A percentile compares a stretch with the other conserved stretches of the same genome.
Evolutionary conservation across 495 filamentous ascomycete species (phyloP).

Genomic region (Viridothelium virens): DNA sequence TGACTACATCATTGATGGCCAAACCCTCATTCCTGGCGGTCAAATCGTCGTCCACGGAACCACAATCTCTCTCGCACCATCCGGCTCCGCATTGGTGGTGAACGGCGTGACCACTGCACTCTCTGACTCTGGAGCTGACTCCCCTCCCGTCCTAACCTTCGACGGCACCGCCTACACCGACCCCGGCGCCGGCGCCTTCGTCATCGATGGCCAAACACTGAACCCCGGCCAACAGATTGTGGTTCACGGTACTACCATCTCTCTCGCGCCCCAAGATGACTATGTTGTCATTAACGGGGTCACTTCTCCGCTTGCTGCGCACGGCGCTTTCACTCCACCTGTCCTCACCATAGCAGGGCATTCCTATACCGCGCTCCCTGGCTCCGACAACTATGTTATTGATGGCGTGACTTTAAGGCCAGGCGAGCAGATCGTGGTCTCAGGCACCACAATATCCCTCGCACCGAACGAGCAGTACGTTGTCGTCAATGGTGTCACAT

Average conservation of each 20-base stretch:
- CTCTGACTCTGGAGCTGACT: not conserved
- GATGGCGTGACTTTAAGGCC: conserved; percentile 8
- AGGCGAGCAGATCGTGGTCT: conserved; percentile 9
- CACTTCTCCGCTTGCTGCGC: not conserved
- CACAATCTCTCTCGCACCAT: conserved; percentile 15
- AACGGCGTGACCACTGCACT: conserved; percentile 14
- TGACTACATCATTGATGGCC: conserved; percentile 30
- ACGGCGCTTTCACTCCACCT: conserved; percentile 16
- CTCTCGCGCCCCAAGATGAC: conserved; percentile 12
- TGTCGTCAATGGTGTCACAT: conserved; percentile 12
- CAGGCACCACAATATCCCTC: conserved; percentile 15
- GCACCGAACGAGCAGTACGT: conserved; percentile 2
- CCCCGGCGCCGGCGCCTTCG: not conserved
- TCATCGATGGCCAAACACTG: conserved; percentile 12
- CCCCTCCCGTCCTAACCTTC: conserved; percentile 7
- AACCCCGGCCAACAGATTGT: conserved; percentile 6
- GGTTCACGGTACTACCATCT: conserved; percentile 13
- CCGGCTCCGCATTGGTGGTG: conserved; percentile 5
- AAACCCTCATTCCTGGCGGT: conserved; percentile 30
- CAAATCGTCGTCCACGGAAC: conserved; percentile 14
- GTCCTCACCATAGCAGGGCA: conserved; percentile 28
- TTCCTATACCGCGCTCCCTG: conserved; percentile 28
- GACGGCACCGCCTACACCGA: conserved; percentile 7
- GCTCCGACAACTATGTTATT: conserved; percentile 14
- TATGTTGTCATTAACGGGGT: not conserved